Percentiles rank a stretch among this genome's conserved stretches.
These are phyloP conservation scores for Globisporangium viniferum DNA, from an alignment of 352 stramenopile genomes.

Conservation along the genomic window DNA sequence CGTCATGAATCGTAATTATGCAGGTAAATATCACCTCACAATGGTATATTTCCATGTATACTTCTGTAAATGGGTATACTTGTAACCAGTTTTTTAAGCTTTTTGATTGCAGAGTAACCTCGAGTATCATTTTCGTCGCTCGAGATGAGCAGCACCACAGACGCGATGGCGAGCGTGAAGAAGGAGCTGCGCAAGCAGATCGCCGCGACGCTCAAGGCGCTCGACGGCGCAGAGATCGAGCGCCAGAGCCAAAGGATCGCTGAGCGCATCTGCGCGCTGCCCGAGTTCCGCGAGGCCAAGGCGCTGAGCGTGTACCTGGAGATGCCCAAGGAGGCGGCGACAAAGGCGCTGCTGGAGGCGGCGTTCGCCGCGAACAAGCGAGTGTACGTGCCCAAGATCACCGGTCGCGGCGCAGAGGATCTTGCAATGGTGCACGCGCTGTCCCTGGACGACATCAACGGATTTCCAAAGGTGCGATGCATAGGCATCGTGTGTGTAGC, in stretches of 20 bases:
- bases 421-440: slow-evolving; percentile 71
- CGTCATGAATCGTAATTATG: too few species aligned
- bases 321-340: slow-evolving; percentile 81
- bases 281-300: slow-evolving; percentile 41
- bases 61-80: not conserved
- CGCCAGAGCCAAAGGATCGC: slow-evolving; percentile 51
- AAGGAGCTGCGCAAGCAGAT: slow-evolving; percentile 61
- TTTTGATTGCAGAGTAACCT: not conserved
- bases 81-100: not conserved
- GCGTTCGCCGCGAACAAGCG: slow-evolving; percentile 66
- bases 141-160: slow-evolving; percentile 3
- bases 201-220: slow-evolving; percentile 31
- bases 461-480: slow-evolving; percentile 72
- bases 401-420: slow-evolving; percentile 52
- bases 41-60: too few species aligned
- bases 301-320: slow-evolving; percentile 80
- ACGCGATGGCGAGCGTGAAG: slow-evolving; percentile 36
- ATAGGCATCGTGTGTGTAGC: too few species aligned
- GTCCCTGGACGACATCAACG: slow-evolving; percentile 62
- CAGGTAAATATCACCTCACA: too few species aligned
- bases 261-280: slow-evolving; percentile 39
- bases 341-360: slow-evolving; percentile 38
- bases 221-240: slow-evolving; percentile 42
- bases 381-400: slow-evolving; percentile 90
- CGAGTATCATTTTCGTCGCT: not conserved